Percentiles rank a stretch among this genome's conserved stretches.
Evolutionary conservation across 192 early-diverging fungal genomes (phyloP).

Genomic region (Entomortierella parvispora): DNA sequence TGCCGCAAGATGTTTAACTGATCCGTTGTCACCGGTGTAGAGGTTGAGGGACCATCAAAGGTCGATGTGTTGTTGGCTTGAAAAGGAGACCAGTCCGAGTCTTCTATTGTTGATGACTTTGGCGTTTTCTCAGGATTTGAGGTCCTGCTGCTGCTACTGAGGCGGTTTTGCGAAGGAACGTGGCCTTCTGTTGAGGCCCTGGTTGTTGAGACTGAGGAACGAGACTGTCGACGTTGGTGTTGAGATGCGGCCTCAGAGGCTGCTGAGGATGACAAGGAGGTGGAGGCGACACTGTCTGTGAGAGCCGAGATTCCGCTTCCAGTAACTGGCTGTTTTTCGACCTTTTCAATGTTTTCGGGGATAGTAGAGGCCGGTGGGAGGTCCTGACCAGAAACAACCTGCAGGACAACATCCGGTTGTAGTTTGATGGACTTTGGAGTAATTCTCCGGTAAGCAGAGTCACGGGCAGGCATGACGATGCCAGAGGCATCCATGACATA

Average conservation of each 20-base stretch:
- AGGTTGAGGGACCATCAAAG: neutral
- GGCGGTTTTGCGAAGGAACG: neutral
- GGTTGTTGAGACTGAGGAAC: neutral
- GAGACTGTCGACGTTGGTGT: neutral
- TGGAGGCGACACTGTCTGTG: neutral
- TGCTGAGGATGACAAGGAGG: neutral
- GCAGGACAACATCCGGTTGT: constrained; percentile 27
- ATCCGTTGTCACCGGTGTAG: neutral
- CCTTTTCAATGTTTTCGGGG: constrained; percentile 7
- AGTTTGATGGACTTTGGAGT: constrained; percentile 27
- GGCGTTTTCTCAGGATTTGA: neutral
- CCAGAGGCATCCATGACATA: constrained; percentile 33
- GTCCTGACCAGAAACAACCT: constrained; percentile 29
- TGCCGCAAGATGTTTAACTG: constrained; percentile 9
- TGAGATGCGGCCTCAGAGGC: no score
- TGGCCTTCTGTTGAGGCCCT: neutral
- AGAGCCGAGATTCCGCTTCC: neutral
- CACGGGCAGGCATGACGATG: constrained; percentile 39
- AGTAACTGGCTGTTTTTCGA: neutral
- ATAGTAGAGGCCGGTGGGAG: constrained; percentile 5
- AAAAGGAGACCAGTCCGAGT: constrained; percentile 26
- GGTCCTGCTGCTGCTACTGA: neutral
- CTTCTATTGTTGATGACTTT: neutral
- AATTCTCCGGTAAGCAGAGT: constrained; percentile 7
- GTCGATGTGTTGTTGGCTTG: constrained; percentile 16